These are phyloP conservation scores for Solanum bukasovii DNA, from an alignment of 257 asterid species.

Conservation along the genomic window DNA sequence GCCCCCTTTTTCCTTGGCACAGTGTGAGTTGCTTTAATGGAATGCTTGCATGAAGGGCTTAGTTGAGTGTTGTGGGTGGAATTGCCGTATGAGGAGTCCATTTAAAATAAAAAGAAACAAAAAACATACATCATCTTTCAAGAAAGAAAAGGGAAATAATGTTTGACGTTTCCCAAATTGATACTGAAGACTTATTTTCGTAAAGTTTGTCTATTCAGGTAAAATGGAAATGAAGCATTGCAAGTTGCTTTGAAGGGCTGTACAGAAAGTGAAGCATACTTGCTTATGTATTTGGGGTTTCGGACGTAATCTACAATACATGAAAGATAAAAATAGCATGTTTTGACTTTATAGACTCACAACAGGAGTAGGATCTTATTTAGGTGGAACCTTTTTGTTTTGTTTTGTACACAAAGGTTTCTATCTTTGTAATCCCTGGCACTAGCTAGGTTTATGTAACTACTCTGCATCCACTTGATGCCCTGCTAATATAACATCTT, in stretches of 20 bases:
- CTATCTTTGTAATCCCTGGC: not conserved
- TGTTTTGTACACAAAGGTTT: not conserved
- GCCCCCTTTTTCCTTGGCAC: not conserved
- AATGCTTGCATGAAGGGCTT: not conserved
- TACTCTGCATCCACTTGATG: not conserved
- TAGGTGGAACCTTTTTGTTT: not conserved
- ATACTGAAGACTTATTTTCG: not conserved
- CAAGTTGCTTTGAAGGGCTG: not conserved
- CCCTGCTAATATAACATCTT: not conserved
- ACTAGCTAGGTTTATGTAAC: not conserved
- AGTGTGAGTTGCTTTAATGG: not conserved
- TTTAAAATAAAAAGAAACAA: not conserved
- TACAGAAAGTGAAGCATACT: not conserved
- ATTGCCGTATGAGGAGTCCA: not conserved
- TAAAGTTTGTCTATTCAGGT: not conserved
- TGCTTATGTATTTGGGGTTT: not conserved
- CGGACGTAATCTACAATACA: not conserved
- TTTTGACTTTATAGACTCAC: not conserved
- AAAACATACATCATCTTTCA: not conserved
- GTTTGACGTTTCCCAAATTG: not conserved
- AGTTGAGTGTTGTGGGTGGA: not conserved
- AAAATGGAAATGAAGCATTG: not conserved
- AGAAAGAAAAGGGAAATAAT: not conserved
- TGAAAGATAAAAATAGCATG: not conserved
- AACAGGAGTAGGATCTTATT: not conserved